A percentile compares a stretch with the other conserved stretches of the same genome.
These are phyloP conservation scores for Exophiala sp. DNA, from an alignment of 2,329 filamentous ascomycete genomes.

Conservation along the genomic window DNA sequence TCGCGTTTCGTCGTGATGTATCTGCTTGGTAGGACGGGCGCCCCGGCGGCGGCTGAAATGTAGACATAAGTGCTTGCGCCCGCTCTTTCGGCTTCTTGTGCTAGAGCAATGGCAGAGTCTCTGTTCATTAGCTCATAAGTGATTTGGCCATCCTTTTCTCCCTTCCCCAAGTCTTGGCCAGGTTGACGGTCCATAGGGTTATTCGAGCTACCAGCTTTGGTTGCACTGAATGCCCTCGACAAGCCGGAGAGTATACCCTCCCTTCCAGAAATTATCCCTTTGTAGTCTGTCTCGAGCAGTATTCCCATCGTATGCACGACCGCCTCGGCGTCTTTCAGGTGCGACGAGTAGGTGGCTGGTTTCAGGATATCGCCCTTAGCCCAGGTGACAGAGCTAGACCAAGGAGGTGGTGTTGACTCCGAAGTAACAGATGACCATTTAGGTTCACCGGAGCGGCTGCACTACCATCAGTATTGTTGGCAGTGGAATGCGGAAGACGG, in stretches of 20 bases:
- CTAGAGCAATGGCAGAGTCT: conserved; percentile 67
- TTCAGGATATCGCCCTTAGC: conserved; percentile 80
- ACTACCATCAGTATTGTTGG: background rate
- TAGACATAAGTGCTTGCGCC: conserved; percentile 70
- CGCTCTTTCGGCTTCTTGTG: conserved; percentile 63
- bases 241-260: conserved; percentile 77
- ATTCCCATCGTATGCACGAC: conserved; percentile 97
- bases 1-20: conserved; percentile 92
- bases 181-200: conserved; percentile 63
- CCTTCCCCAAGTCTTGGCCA: conserved; percentile 54
- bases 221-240: conserved; percentile 66
- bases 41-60: conserved; percentile 80
- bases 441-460: conserved; percentile 84
- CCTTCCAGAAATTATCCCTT: conserved; percentile 75
- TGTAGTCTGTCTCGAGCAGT: conserved; percentile 95
- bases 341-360: conserved; percentile 68
- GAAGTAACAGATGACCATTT: conserved; percentile 75
- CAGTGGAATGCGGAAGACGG: conserved; percentile 17
- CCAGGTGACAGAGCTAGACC: conserved; percentile 81
- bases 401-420: conserved; percentile 63
- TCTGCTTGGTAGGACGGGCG: conserved; percentile 72
- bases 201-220: conserved; percentile 53
- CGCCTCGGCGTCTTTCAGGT: conserved; percentile 70
- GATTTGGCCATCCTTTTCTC: conserved; percentile 66
- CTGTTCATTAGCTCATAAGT: conserved; percentile 98